Base-by-base conservation (phyloP, 225 moss, liverwort and hornwort genomes). In the Takakia lepidozioides region DNA sequence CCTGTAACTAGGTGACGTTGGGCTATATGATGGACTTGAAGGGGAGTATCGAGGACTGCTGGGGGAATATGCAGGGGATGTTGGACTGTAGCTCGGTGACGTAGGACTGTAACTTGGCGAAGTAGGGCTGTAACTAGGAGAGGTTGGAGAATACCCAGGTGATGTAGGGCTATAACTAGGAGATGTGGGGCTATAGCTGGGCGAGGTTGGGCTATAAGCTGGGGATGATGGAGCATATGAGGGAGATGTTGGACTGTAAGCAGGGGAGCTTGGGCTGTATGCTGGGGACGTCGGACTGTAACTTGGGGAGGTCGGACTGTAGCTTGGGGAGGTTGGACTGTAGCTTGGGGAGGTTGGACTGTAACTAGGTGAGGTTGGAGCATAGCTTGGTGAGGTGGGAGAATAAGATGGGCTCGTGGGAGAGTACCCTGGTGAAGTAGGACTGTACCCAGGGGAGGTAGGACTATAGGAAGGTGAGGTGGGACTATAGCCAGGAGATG, bases 1-100 rank as follows among this genome's bases (percentile, higher is more conserved):
- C 86, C 86, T 86, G 76, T 92, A 79, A 76, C 87, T 92, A 17
- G 68, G 91, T 3, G 91, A 92, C 22, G 92, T 87, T 26, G 92
- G 92, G 62, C 87, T 92, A 60, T 92, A 92, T 6, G 73, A 80
- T 27, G 49, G 60, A 29, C 71, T 69, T 16, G 75, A 87, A 10
- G 92, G 92, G 24, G 92, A 92, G 59, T 87, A 92, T 35, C 92
- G 80, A 49, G 92, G 92, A 58, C 92, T 92, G 50, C 87, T 92
- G 4, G 52, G 67, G 16, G 65, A 56, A 53, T 92, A 92, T 13
- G 87, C 87, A 48, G 69, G 90, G 22, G 90, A 91, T 0, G 73
- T 67, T 32, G 73, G 73, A 41, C 68, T 68, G 63, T 74, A 74
- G 5, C 48, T 27, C 8, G 48, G 48, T 9, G 49, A 50, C 29